A percentile compares a stretch with the other conserved stretches of the same genome.
phyloP scores from a whole-genome alignment of 2,329 filamentous ascomycete genomes.

The Tympanopsis confertula region DNA sequence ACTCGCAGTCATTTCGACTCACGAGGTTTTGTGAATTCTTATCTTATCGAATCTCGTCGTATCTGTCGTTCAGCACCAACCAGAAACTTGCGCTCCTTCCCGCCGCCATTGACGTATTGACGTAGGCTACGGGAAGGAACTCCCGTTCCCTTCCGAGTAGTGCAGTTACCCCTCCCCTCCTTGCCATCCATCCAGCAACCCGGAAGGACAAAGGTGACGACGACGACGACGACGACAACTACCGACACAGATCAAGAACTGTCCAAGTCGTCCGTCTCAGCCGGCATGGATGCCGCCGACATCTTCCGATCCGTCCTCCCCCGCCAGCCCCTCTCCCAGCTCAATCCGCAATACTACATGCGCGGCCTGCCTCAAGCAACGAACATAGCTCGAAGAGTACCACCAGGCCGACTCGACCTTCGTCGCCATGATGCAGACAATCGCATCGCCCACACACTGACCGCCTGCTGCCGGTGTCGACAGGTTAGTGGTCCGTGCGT shows the following conservation, averaged over 20 bases:
- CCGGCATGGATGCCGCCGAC: conserved; percentile 44
- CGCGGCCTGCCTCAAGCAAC: conserved; percentile 14
- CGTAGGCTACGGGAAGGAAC: too few species aligned
- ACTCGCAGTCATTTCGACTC: too few species aligned
- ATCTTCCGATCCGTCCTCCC: conserved; percentile 46
- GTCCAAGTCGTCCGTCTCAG: not conserved
- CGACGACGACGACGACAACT: not conserved
- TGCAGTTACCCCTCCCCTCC: not conserved
- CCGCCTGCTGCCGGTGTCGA: conserved; percentile 69
- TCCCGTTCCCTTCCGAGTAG: not conserved
- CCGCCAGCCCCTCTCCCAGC: conserved; percentile 8
- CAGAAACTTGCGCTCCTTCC: too few species aligned
- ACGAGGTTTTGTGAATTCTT: too few species aligned
- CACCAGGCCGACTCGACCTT: conserved; percentile 24
- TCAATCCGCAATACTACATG: conserved; percentile 13
- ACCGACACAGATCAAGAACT: not conserved
- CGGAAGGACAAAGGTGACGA: not conserved
- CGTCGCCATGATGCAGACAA: conserved; percentile 11
- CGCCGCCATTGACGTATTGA: too few species aligned
- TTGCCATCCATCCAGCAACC: not conserved
- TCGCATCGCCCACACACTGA: conserved; percentile 67
- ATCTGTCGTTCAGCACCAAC: too few species aligned
- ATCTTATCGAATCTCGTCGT: too few species aligned
- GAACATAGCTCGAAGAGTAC: conserved; percentile 36
- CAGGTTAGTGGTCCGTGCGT: conserved; percentile 39